Evolutionary conservation across 306 rosid species (phyloP), one percentile per base, ranked within the genome.

Genomic region (Abrus precatorius): DNA sequence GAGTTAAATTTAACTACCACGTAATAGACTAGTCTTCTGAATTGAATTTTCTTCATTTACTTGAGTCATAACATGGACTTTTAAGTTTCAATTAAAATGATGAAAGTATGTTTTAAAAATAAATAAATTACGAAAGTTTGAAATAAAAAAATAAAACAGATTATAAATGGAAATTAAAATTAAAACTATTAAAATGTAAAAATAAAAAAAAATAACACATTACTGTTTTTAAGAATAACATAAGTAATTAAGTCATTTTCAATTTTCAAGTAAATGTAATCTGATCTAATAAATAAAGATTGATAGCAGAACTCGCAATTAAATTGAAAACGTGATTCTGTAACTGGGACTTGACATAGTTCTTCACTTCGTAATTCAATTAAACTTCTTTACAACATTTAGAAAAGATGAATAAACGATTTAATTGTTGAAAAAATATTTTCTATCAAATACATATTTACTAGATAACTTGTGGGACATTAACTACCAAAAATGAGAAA

Each of bases 361-460:
- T 59, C 41, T 63, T 74, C 76, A 81, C 57, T 41, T 14, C 20
- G 78, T 27, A 28, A 28, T 72, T 65, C 67, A 66, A 48, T 66
- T 47, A 38, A 64, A 54, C 64, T 62, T 73, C 32, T 75, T 80
- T 45, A 54, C 76, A 73, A 6, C 30, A 76, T 81, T 50, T 32
- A 72, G 55, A 66, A 72, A 34, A 52, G 50, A 36, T 59, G 78
- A 76, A 68, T 55, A 48, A 60, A 82, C 48, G 32, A 72, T 78
- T 52, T 48, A 9, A 33, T 44, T 28, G 65, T 38, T 28, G 41
- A 57, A 53, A 57, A 53, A 68, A 63, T 13, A 78, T 38, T 47
- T 63, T 36, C 52, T 76, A 64, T 1, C 53, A 57, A 40, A 73
- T 76, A 32, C 67, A 80, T 76, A 80, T 65, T 72, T 83, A 65